phyloP scores from a whole-genome alignment of 306 rosid species.

The Lotus japonicus region DNA sequence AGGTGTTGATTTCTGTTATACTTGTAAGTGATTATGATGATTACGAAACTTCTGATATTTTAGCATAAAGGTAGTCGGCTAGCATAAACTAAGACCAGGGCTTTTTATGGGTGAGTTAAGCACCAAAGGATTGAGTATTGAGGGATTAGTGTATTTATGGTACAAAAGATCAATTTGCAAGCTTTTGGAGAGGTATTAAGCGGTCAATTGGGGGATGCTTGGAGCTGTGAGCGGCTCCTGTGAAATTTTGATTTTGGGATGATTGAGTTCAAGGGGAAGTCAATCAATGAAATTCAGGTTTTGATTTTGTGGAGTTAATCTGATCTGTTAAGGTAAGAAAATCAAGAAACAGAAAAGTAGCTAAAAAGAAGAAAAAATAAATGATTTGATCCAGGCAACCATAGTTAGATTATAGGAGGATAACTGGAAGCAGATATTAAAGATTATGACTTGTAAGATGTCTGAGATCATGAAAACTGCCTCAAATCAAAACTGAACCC shows the following conservation, averaged over 20 bases:
- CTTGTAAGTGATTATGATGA: background rate
- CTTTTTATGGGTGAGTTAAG: background rate
- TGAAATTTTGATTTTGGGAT: background rate
- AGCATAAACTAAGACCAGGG: background rate
- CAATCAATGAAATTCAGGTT: background rate
- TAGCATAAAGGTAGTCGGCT: background rate
- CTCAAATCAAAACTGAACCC: background rate
- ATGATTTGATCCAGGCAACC: background rate
- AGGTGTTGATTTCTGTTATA: slow-evolving; percentile 7
- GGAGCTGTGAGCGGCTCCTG: background rate
- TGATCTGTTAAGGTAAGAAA: background rate
- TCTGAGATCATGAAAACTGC: background rate
- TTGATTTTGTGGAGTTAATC: background rate
- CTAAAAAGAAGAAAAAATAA: background rate
- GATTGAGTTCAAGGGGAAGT: background rate
- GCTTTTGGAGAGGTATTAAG: background rate
- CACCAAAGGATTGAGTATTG: background rate
- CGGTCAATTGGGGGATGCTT: background rate
- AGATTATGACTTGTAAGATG: background rate
- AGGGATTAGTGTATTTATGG: background rate
- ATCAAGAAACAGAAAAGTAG: background rate
- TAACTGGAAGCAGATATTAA: background rate
- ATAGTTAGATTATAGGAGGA: background rate
- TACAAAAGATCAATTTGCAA: background rate
- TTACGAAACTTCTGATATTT: slow-evolving; percentile 5